Base-by-base conservation (phyloP, 108 stramenopile species). In the Nitzschia sp. region DNA sequence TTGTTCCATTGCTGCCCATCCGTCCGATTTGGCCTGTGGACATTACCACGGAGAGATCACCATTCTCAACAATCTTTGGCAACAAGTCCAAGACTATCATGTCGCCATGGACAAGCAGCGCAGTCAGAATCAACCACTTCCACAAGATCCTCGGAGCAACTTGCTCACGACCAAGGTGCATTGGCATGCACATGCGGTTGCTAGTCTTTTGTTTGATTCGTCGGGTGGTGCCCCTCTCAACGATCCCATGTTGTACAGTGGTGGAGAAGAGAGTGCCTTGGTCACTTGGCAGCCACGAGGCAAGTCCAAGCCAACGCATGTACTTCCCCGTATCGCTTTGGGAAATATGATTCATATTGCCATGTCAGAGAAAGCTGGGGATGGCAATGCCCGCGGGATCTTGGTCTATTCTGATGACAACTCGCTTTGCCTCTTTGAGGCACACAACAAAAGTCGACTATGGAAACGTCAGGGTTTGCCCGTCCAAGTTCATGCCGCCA, bases 151-250 rank as follows among this genome's bases (percentile, higher is more conserved):
- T 0, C 46, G 70, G 26, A 64, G 60, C n/a, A 55, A 61, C 9
- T 72, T 85, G 34, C 67, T 87, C 10, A 67, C 63, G 26, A 62
- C 83, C 19, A 69, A 73, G 22, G 67, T 90, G 2, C 92, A 93
- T 50, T 93, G 92, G 92, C 92, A 93, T 57, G 71, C 92, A 1
- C 89, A 88, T 65, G 79, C 92, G 6, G 89, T 90, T 5, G 50
- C 79, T 12, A 72, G 80, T 0, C 53, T 92, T 54, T 48, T 76
- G 1, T 88, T 75, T 69, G 57, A 81, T 34, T 55, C 55, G 19
- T 62, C 19, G 37, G 70, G 58, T 39, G 29, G 29, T 34, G 29
- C 29, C 5, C 69, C 69, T n/a, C 53, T 59, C 6, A 54, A 51
- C 26, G 66, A 83, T 26, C 78, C 76, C 12, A 78, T 71, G 46